A percentile compares a stretch with the other conserved stretches of the same genome.
Evolutionary conservation across 2,329 filamentous ascomycete genomes (phyloP).

Genomic region (Didymella sp.): DNA sequence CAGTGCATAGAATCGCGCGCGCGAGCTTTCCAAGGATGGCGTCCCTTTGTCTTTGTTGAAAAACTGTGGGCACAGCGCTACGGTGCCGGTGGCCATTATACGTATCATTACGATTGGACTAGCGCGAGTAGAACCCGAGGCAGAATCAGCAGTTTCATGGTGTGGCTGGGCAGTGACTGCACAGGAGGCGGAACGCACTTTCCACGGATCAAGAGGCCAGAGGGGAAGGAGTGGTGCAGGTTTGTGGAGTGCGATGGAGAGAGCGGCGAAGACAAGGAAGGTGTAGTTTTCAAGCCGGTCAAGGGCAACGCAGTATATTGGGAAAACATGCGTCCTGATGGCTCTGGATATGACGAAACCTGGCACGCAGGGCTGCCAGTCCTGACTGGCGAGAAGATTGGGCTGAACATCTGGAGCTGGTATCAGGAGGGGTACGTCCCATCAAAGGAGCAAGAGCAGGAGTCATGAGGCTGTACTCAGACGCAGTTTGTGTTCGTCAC

Average conservation of each 20-base stretch:
- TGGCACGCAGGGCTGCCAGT: slow-evolving; percentile 69
- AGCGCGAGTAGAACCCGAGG: slow-evolving; percentile 46
- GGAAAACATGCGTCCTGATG: slow-evolving; percentile 65
- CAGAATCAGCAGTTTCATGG: slow-evolving; percentile 67
- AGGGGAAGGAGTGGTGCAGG: slow-evolving; percentile 60
- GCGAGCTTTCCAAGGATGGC: slow-evolving; percentile 67
- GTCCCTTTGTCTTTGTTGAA: slow-evolving; percentile 64
- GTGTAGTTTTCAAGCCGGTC: slow-evolving; percentile 65
- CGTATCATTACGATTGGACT: slow-evolving; percentile 64
- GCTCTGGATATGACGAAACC: slow-evolving; percentile 63
- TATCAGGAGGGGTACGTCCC: slow-evolving; percentile 53
- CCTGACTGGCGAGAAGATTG: slow-evolving; percentile 62
- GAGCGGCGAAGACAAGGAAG: slow-evolving; percentile 41
- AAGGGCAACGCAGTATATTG: slow-evolving; percentile 67
- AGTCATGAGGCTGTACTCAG: neutral
- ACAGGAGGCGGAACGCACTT: slow-evolving; percentile 68
- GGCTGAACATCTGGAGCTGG: slow-evolving; percentile 71
- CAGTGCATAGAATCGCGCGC: slow-evolving; percentile 67
- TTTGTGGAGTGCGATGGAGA: slow-evolving; percentile 61
- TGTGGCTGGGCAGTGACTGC: slow-evolving; percentile 61
- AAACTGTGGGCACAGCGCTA: slow-evolving; percentile 68
- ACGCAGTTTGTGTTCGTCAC: neutral
- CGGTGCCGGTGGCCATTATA: slow-evolving; percentile 64
- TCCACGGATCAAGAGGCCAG: slow-evolving; percentile 57
- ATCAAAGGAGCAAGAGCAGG: slow-evolving; percentile 8